Evolutionary conservation across 2,329 filamentous ascomycete species (phyloP), one percentile per base, ranked within the genome.

Genomic region (Pestalotiopsis sp.): DNA sequence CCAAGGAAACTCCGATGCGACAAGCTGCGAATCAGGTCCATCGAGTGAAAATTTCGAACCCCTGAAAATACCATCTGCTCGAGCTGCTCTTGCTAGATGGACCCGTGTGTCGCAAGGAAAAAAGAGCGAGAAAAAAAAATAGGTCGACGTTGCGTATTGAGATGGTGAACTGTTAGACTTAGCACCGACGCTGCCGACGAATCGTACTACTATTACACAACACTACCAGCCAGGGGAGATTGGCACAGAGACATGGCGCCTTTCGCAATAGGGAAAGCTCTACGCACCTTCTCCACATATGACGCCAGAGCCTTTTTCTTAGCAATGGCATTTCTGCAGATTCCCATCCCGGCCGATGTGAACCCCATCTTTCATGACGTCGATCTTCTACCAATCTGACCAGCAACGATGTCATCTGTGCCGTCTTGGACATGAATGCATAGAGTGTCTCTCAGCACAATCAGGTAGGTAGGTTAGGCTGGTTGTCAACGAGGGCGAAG

Each of bases 251-350:
- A 39, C 17, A 62, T 62, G 27, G 27, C 31, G 25, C 17, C n/a
- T 13, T 20, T 39, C n/a, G 59, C n/a, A 62, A 62, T 11, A 9
- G 59, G 59, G 31, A 36, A 62, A 36, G n/a, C 27, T 64, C 36
- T 52, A 17, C 61, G 38, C 61, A 38, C 9, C 7, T 45, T 62
- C 61, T 49, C 61, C 61, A 64, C 61, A 64, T 23, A 64, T 64
- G 61, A 64, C 61, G 61, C 61, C 38, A 64, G 38, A 64, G 39
- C 39, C 20, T 45, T 52, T 52, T 64, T 64, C 41, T 45, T 64
- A 64, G 61, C 38, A 49, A 49, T 64, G 38, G 61, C 61, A 64
- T 64, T 52, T 64, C 36, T 49, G 41, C 61, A 52, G 39, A 64
- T 45, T 64, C 41, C 61, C 61, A 45, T 52, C 38, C n/a, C 38